Base-by-base conservation (phyloP, 2,329 filamentous ascomycete genomes). In the Didymosphaeria variabile region DNA sequence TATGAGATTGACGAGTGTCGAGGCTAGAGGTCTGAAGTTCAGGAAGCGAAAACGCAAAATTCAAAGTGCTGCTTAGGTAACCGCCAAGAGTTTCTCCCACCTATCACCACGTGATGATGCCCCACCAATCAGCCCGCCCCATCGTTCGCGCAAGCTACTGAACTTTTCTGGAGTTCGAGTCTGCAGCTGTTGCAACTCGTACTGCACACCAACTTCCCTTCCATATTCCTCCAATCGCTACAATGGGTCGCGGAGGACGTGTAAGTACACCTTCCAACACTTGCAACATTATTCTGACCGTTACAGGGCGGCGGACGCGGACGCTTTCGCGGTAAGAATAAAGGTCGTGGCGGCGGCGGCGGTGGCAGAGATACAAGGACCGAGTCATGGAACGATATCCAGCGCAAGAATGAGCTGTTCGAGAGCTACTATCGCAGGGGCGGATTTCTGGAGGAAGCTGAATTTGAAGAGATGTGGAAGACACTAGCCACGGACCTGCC, bases 401-500 rank as follows among this genome's bases (percentile, higher is more conserved):
- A 84, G 70, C 95, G 94, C 82, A 82, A 89, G 71, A 97, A 99
- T 80, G 90, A 91, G 75, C 90, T 90, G 71, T 90, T 97, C 66
- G 91, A 98, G 81, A 84, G 85, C 66, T 98, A 91, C 82, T 99
- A 99, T 84, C 67, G 83, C 86, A 64, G 84, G 94, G 74, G 75
- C 32, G 85, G 91, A 6, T 87, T 93, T 61, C 82, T 98, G 8
- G 85, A 91, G 0, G 91, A 93, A 53, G 88, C 90, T 49, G 94
- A 98, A 81, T 88, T 87, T 72, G 84, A 88, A 59, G 85, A 87
- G 10, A 98, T 97, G 80, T 99, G 95, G 95, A 86, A 87, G 40
- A 88, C 91, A 0, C 83, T 98, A 77, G 88, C 89, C 72, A 88
- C 90, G 66, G 94, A 98, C 76, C 83, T 99, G 54, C 95, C 95